Base-by-base conservation (phyloP, 2,329 filamentous ascomycete genomes). In the Alternaria arbusti region DNA sequence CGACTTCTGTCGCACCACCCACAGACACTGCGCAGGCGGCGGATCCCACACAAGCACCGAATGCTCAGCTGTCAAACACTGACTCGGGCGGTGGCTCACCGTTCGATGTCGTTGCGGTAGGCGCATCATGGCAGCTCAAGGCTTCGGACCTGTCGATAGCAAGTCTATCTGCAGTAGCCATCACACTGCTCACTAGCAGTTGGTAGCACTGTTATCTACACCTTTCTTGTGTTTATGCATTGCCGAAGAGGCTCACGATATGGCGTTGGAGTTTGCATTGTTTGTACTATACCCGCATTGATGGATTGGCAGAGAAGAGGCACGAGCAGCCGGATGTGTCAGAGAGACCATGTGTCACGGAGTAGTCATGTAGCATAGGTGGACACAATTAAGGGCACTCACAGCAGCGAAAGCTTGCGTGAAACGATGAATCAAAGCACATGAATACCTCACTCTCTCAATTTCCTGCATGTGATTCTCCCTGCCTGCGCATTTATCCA, bases 31-130 rank as follows among this genome's bases (percentile, higher is more conserved):
- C 43, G 20, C 52, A 51, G 15, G 44, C 64, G 43, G 52, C 56
- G 67, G 57, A 57, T 56, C 67, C 56, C 43, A 68, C 40, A 57
- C 64, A 40, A 58, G 68, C 69, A n/a, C 61, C 71, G 8, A 77
- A 70, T 32, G 68, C 69, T 15, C 76, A 81, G 59, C 74, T 77
- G 17, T 75, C 74, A 10, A 79, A 75, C 54, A 66, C 74, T 20
- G 74, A 78, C 25, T 80, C 78, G 12, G 81, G 82, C 20, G 82
- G 82, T 15, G 83, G 83, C n/a, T 82, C 80, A 56, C 83, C 82
- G 6, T 84, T 84, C 62, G 82, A 83, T 63, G 71, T 79, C 12
- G 64, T 69, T 9, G 72, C 74, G 1, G 65, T 65, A 0, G 69
- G 71, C 30, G 62, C 70, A 3, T 70, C 74, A 25, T 59, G 65